Evolutionary conservation across 2,329 filamentous ascomycete species (phyloP), one percentile per base, ranked within the genome.

Genomic region (Malbranchea cinnamomea): DNA sequence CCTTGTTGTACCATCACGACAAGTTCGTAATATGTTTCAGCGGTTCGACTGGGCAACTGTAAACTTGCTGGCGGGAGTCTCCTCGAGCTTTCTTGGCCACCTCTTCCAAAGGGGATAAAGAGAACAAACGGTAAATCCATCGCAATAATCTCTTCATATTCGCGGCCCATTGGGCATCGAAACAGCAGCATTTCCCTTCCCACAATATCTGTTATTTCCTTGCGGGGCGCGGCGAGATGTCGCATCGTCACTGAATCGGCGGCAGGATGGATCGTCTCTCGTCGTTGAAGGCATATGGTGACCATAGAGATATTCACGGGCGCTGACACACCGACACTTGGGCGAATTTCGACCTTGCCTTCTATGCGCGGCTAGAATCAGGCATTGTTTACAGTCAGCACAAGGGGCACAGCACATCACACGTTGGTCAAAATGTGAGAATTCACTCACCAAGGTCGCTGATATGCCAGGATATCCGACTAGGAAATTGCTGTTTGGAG

Each of bases 111-210:
- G 2, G 89, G 89, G 50, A 98, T 94, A 56, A 95, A 95, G 35
- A 98, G 71, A 23, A 95, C 81, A 51, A 98, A 98, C 1, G 89
- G 89, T 11, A 98, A 63, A 54, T 98, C 89, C 89, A 98, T 95
- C 43, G 79, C 77, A 39, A 94, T 75, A 35, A 98, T 78, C 46
- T 72, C 81, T 51, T 95, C 89, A 26, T 77, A 76, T 49, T 93
- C 83, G 51, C 74, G 79, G 26, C 84, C 85, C 2, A 78, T 69
- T 2, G 78, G 68, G 55, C 85, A 93, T 41, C 85, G 74, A 53
- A 87, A 95, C 32, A 98, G 62, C 20, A 95, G 65, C 58, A 93
- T 78, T 59, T 98, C 89, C 54, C 94, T 94, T 41, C 89, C 89
- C 26, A 98, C 87, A 24, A 93, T 74, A 55, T 95, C 87, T 23